Evolutionary conservation across 345 rosid species (phyloP), one percentile per base, ranked within the genome.

Genomic region (Cardamine chenopodiifolia): DNA sequence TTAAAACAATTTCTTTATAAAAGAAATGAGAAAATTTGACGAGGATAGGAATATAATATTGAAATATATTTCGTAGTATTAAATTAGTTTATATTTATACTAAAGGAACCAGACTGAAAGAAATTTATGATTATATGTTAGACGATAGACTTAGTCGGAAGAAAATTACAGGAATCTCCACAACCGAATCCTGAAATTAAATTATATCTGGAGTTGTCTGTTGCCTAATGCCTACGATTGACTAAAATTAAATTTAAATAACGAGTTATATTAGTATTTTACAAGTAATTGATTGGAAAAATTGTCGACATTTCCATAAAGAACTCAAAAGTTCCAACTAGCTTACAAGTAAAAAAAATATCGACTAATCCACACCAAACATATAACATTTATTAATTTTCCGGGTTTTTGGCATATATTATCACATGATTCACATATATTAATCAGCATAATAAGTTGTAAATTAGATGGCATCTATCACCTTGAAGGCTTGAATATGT

Each of bases 251-350:
- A n/a, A n/a, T n/a, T 8, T 28, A 55, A 15, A 28, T 15, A 19
- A 20, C 2, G 20, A 40, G 34, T 62, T 4, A 40, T 32, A 40
- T 9, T 19, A 15, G 14, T 23, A 15, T 15, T 40, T 62, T 15
- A 19, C 37, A 63, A 3, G 23, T 17, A 26, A 26, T 44, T 26
- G n/a, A 42, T 10, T 62, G n/a, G 37, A 26, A 61, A 26, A 63
- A 2, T 18, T 34, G 9, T 18, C 6, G 9, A 58, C 62, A 45
- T 58, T 58, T 70, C 37, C 32, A 48, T 45, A 45, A 31, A 57
- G 23, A 45, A 22, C 45, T 57, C 48, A 31, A n/a, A 20, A 20
- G 44, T 70, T 44, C 25, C 66, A 47, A 45, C 57, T 59, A 9
- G 13, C 26, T 31, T 47, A 34, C 18, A n/a, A 28, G 11, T 23